Conservation (phyloP, 2,329 filamentous ascomycete species). For the Biscogniauxia marginata region DNA sequence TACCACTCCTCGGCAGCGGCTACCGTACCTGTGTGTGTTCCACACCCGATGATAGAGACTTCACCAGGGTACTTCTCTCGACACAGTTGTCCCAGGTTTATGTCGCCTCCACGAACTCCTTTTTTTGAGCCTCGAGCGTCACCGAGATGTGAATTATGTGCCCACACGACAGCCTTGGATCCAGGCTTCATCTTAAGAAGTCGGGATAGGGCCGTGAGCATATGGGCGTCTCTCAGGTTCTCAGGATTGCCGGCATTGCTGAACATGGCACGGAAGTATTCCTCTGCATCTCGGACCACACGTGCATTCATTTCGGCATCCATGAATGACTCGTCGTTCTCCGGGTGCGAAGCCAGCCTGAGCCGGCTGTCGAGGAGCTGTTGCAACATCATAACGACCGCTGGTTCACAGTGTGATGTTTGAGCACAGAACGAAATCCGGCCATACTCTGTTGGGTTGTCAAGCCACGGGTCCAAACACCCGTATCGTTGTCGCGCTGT, state of each 20-base stretch:
- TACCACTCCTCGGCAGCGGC: conserved; percentile 52
- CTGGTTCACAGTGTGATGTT: conserved; percentile 44
- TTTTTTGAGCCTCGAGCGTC: conserved; percentile 52
- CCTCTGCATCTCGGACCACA: conserved; percentile 46
- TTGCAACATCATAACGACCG: conserved; percentile 44
- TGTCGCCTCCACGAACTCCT: conserved; percentile 41
- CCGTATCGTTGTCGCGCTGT: conserved; percentile 44
- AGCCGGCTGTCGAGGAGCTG: conserved; percentile 43
- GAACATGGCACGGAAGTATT: conserved; percentile 53
- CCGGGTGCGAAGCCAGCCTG: conserved; percentile 35
- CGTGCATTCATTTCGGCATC: conserved; percentile 50
- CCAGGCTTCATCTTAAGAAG: conserved; percentile 40
- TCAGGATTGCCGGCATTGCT: conserved; percentile 47
- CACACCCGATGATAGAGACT: conserved; percentile 37
- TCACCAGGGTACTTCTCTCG: conserved; percentile 13
- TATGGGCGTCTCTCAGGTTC: conserved; percentile 51
- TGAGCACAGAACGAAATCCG: conserved; percentile 36
- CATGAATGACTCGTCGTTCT: conserved; percentile 47
- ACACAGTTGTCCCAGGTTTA: conserved; percentile 55
- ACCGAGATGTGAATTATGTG: conserved; percentile 53
- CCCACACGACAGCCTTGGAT: conserved; percentile 51
- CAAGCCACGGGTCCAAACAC: conserved; percentile 46
- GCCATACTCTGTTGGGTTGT: conserved; percentile 49
- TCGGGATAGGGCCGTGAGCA: conserved; percentile 48
- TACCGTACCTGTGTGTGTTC: conserved; percentile 50